These are phyloP conservation scores for Ceriops tagal DNA, from an alignment of 345 rosid species.

Conservation along the genomic window DNA sequence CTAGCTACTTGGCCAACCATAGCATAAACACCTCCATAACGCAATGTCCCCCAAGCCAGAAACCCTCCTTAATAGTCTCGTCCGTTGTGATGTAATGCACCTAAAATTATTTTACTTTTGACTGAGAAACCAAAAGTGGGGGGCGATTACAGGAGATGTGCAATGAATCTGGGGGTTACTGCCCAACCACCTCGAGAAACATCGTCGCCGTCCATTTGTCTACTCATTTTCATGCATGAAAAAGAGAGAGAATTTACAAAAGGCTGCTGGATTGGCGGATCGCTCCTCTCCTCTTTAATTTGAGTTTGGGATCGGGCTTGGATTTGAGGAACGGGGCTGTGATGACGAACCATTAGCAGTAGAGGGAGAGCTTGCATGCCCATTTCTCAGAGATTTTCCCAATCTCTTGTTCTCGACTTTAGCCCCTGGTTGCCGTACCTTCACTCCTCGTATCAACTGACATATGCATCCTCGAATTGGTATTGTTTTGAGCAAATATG, in stretches of 20 bases:
- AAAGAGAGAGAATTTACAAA: slow-evolving; percentile 22
- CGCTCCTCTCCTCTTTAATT: slow-evolving; percentile 13
- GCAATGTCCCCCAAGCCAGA: slow-evolving; percentile 2
- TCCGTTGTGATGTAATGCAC: slow-evolving; percentile 8
- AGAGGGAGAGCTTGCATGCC: slow-evolving; percentile 32
- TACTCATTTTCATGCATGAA: slow-evolving; percentile 38
- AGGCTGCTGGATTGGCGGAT: not conserved
- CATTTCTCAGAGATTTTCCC: slow-evolving; percentile 64
- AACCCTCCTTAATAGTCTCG: slow-evolving; percentile 2
- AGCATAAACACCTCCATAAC: too few species aligned
- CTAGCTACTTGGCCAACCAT: too few species aligned
- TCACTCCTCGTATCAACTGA: slow-evolving; percentile 95
- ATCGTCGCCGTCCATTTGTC: slow-evolving; percentile 34
- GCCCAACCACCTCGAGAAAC: not conserved
- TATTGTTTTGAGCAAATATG: not conserved
- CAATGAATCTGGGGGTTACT: slow-evolving; percentile 14
- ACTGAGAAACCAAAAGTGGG: slow-evolving; percentile 9
- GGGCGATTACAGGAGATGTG: not conserved
- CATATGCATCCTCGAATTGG: not conserved
- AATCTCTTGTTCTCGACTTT: slow-evolving; percentile 59
- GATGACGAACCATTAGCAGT: slow-evolving; percentile 20
- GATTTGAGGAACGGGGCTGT: slow-evolving; percentile 12
- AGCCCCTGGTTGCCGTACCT: slow-evolving; percentile 74
- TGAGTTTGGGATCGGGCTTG: slow-evolving; percentile 8
- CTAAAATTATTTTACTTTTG: not conserved